A percentile compares a stretch with the other conserved stretches of the same genome.
phyloP scores from a whole-genome alignment of 2,329 filamentous ascomycete genomes.

The Laburnicola sp. region DNA sequence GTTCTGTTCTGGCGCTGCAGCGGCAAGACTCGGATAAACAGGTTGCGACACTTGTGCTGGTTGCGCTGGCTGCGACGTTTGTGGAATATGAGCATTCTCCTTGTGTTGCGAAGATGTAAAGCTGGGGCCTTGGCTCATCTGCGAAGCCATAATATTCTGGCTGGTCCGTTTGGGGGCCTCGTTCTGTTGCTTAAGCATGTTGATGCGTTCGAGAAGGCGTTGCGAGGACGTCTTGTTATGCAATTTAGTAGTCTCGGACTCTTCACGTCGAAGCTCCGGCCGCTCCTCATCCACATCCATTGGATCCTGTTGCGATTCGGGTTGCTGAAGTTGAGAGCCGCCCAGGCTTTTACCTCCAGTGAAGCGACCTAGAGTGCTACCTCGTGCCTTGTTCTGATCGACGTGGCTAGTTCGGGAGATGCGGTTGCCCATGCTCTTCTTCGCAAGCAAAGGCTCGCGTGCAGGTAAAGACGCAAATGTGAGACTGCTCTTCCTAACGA shows the following conservation, averaged over 20 bases:
- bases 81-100: constrained; percentile 27
- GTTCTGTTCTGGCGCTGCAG: constrained; percentile 22
- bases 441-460: constrained; percentile 79
- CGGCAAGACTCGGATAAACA: constrained; percentile 48
- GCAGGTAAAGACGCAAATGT: constrained; percentile 93
- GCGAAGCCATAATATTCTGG: constrained; percentile 44
- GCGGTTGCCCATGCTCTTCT: constrained; percentile 77
- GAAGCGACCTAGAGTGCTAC: constrained; percentile 72
- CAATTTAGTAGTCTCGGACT: constrained; percentile 58
- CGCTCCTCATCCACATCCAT: constrained; percentile 56
- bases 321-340: constrained; percentile 40
- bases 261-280: constrained; percentile 43
- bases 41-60: constrained; percentile 37
- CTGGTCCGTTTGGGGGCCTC: constrained; percentile 40
- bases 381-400: constrained; percentile 63
- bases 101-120: constrained; percentile 46
- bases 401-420: constrained; percentile 77
- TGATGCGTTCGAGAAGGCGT: constrained; percentile 89
- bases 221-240: constrained; percentile 94
- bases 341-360: constrained; percentile 72
- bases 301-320: constrained; percentile 51
- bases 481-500: constrained; percentile 89
- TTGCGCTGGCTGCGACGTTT: constrained; percentile 20
- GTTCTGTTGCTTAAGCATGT: constrained; percentile 63
- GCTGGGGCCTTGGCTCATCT: constrained; percentile 28